Conservation (phyloP, 2,329 filamentous ascomycete genomes). For the Diaporthe batatas region DNA sequence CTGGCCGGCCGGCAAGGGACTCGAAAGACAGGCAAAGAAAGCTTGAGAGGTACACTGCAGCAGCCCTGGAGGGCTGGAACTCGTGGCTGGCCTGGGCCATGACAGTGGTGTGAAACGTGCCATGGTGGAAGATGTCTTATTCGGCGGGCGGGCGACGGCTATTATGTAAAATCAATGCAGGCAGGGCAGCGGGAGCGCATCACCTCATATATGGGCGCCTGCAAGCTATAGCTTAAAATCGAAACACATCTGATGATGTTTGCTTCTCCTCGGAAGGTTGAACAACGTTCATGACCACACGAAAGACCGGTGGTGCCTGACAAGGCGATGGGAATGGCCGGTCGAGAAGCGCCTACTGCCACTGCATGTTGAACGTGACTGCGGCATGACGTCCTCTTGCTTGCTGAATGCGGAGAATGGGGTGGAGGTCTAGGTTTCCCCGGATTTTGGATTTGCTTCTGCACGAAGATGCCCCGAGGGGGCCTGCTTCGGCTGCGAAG, state of each 20-base stretch:
- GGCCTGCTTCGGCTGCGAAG: slow-evolving; percentile 11
- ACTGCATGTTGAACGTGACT: not conserved
- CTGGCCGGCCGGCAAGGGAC: not conserved
- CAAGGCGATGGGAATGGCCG: not conserved
- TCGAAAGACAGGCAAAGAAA: not conserved
- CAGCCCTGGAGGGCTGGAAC: not conserved
- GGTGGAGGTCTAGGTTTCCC: slow-evolving; percentile 12
- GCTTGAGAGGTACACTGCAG: too few relatives aligned
- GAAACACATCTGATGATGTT: slow-evolving; percentile 6
- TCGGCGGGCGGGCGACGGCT: slow-evolving; percentile 20
- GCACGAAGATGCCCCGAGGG: slow-evolving; percentile 6
- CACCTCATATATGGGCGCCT: slow-evolving; percentile 25
- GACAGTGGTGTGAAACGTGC: slow-evolving; percentile 26
- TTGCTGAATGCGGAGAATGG: slow-evolving; percentile 3
- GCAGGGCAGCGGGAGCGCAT: slow-evolving; percentile 14
- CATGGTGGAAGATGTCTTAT: not conserved
- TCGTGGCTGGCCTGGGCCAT: slow-evolving; percentile 17
- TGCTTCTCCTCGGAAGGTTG: slow-evolving; percentile 31
- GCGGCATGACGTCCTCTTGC: slow-evolving; percentile 23
- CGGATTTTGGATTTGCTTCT: slow-evolving; percentile 28
- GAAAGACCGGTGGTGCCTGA: not conserved
- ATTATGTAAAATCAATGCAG: slow-evolving; percentile 38
- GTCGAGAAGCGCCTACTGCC: not conserved
- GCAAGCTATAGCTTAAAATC: not conserved
- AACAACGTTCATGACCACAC: not conserved